Base-by-base conservation (phyloP, 306 rosid genomes). In the Trifolium pratense region DNA sequence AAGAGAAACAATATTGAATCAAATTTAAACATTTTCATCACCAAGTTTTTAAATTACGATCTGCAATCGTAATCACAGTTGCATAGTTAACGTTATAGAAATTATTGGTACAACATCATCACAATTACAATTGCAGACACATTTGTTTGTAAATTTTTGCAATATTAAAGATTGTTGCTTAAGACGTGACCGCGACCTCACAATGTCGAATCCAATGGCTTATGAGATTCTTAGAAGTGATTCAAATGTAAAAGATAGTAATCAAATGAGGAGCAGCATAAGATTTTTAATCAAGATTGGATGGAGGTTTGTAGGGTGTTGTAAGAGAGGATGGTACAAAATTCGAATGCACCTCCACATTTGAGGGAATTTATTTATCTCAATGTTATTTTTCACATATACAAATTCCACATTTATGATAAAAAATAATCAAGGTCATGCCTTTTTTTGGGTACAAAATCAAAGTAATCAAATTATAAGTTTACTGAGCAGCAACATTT, bases 281-380 rank as follows among this genome's bases (percentile, higher is more conserved):
- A 23, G n/a, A 1, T 16, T 17, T 36, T 1, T 77, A 4, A 16
- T 53, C n/a, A 67, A n/a, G 57, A 45, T 17, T 8, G 75, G 71
- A 20, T 82, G 86, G 86, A 56, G 6, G 0, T 53, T 78, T 11
- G 70, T 78, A 10, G 83, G 86, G 34, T 62, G 14, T 78, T 74
- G 43, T 15, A 82, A 82, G 80, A 78, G 17, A 74, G 39, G 66
- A 5, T 82, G 86, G 86, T 82, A 82, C 62, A 82, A 74, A 46
- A 36, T 78, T 7, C 78, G 86, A 34, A 82, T n/a, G 70, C 61
- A 49, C 15, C 21, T 82, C 7, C 53, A 46, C 7, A 5, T 79
- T 11, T 66, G 55, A 32, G 0, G n/a, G 6, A 48, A 5, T 48
- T 48, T 48, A 48, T 48, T n/a, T 15, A 48, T 48, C n/a, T 16